Conservation (phyloP, 1,139 yeast genomes). For the Kodamaea derodonti region DNA sequence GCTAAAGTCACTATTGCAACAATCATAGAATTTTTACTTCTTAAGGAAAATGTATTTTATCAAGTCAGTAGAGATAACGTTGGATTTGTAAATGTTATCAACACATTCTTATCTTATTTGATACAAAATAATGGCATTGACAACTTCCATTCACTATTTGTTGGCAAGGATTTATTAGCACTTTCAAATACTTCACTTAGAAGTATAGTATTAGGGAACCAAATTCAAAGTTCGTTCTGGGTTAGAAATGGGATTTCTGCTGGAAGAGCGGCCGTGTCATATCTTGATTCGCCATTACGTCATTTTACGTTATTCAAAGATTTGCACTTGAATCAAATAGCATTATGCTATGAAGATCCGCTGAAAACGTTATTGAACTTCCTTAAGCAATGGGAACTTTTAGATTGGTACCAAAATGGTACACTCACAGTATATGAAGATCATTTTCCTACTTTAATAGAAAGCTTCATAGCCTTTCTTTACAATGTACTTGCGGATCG, state of each 20-base stretch:
- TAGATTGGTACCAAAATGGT: constrained; percentile 46
- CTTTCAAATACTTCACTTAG: constrained; percentile 57
- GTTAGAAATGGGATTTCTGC: constrained; percentile 70
- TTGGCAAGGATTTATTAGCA: constrained; percentile 28
- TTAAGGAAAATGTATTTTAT: constrained; percentile 24
- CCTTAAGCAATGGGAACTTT: constrained; percentile 59
- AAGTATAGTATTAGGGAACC: constrained; percentile 65
- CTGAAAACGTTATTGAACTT: constrained; percentile 42
- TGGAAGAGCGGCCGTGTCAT: constrained; percentile 42
- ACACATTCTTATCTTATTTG: constrained; percentile 47
- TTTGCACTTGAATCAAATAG: constrained; percentile 55
- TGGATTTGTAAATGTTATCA: constrained; percentile 59
- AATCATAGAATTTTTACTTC: constrained; percentile 24
- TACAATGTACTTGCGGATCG: constrained; percentile 59
- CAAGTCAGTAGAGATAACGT: constrained; percentile 45
- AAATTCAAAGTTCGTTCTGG: constrained; percentile 82
- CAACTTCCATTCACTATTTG: constrained; percentile 14
- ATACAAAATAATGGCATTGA: constrained; percentile 30
- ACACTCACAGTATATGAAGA: constrained; percentile 53
- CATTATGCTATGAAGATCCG: constrained; percentile 44
- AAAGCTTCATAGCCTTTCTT: constrained; percentile 51
- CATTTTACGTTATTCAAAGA: constrained; percentile 44
- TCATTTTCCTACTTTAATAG: constrained; percentile 46
- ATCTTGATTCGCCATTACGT: constrained; percentile 31
- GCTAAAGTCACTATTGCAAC: constrained; percentile 16